Base-by-base conservation (phyloP, 1,284 basidiomycete genomes). In the Trametes pubescens region DNA sequence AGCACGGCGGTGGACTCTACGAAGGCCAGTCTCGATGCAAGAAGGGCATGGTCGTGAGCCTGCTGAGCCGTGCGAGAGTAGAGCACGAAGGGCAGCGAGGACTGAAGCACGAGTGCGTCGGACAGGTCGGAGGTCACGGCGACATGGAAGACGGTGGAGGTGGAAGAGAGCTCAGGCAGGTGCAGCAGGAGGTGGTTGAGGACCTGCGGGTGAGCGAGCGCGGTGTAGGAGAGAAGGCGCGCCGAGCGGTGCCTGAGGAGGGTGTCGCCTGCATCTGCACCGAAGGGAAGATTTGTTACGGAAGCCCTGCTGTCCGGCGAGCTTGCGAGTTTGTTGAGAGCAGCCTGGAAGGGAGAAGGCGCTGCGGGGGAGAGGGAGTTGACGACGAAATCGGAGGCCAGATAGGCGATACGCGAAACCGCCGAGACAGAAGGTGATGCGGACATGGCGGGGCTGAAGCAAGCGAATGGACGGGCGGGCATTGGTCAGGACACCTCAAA, bases 11-110 rank as follows among this genome's bases (percentile, higher is more conserved):
- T 84, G 60, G 82, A 81, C 68, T 87, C 82, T 11, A 83, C 78
- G 56, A 81, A 80, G 4, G 92, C 90, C 47, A 94, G 78, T 52
- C 86, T 84, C 59, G 88, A 84, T 26, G 90, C 90, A n/a, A 93
- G 80, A 18, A 93, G 76, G 13, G 89, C 86, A 70, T 92, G 85
- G 73, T 92, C 90, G 71, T 92, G 88, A 2, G 90, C 89, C 69
- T 91, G 84, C 73, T 89, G 85, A 2, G 86, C 77, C 2, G 82
- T 84, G 59, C 84, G 80, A 6, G 89, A 91, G 76, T 91, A 81
- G 51, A 94, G 62, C 66, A 90, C 81, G 70, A 86, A 86, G 43
- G 85, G 83, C 11, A 87, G 81, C 11, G 84, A 81, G 24, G 86
- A 84, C 32, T 84, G 83, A 47, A 91, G 81, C 3, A 84, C 75